These are phyloP conservation scores for Adenanthera pavonina DNA, from an alignment of 306 rosid genomes.

Conservation along the genomic window DNA sequence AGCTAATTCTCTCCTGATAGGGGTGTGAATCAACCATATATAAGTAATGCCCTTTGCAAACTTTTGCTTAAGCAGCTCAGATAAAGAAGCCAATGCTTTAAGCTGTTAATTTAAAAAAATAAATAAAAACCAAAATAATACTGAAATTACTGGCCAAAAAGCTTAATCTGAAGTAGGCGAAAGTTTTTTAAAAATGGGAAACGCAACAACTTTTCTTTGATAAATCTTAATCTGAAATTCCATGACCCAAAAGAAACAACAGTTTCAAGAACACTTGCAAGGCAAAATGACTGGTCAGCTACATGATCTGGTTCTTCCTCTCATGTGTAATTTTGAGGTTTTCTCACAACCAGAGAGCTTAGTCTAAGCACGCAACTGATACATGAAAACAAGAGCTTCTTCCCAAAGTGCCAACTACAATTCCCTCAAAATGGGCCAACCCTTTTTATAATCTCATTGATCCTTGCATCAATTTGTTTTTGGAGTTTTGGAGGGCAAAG, in stretches of 20 bases:
- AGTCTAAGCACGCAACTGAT: slow-evolving; percentile 5
- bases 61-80: slow-evolving; percentile 70
- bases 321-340: background rate
- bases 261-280: background rate
- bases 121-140: slow-evolving; percentile 16
- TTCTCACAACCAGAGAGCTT: slow-evolving; percentile 4
- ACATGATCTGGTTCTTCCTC: slow-evolving; percentile 1
- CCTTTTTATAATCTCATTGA: slow-evolving; percentile 76
- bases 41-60: slow-evolving; percentile 61
- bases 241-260: background rate
- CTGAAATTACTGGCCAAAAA: no score
- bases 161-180: background rate
- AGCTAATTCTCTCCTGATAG: slow-evolving; percentile 90
- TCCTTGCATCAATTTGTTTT: slow-evolving; percentile 74
- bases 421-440: slow-evolving; percentile 94
- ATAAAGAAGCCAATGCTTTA: slow-evolving; percentile 82
- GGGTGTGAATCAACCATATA: slow-evolving; percentile 35
- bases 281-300: background rate
- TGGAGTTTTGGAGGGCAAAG: slow-evolving; percentile 80
- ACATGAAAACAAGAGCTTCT: slow-evolving; percentile 8
- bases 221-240: background rate
- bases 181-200: background rate
- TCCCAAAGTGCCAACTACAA: slow-evolving; percentile 35
- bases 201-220: background rate
- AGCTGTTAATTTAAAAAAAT: slow-evolving; percentile 58